Conservation (phyloP, 495 filamentous ascomycete genomes). For the Aspergillus biplanus region DNA sequence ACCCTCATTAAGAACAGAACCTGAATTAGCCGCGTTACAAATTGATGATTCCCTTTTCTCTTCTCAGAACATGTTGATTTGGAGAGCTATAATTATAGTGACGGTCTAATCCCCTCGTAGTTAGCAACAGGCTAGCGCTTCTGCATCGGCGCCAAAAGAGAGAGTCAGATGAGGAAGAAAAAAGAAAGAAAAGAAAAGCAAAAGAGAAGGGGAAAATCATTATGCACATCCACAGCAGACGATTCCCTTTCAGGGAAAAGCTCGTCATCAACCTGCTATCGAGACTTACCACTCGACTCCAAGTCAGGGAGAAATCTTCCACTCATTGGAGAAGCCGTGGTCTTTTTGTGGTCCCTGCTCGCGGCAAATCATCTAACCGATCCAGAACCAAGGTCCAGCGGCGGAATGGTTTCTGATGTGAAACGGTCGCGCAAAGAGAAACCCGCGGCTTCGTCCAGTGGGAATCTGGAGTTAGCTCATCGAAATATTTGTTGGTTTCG, state of each 20-base stretch:
- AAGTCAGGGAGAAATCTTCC: background rate
- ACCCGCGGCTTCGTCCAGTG: background rate
- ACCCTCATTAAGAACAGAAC: background rate
- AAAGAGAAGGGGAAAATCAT: too few relatives aligned
- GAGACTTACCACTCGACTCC: background rate
- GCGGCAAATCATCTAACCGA: constrained; percentile 10
- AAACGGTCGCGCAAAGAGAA: constrained; percentile 23
- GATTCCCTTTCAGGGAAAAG: constrained; percentile 20
- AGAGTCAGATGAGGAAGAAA: too few relatives aligned
- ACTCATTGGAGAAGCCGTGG: constrained; percentile 8
- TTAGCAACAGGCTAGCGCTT: too few relatives aligned
- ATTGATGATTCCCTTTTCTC: background rate
- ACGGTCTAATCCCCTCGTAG: too few relatives aligned
- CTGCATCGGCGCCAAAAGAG: too few relatives aligned
- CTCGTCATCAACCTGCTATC: constrained; percentile 1
- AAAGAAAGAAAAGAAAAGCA: too few relatives aligned
- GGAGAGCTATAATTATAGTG: background rate
- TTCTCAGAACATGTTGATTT: constrained; percentile 1
- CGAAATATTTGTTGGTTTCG: too few relatives aligned
- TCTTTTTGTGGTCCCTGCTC: constrained; percentile 25
- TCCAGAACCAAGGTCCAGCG: constrained; percentile 22
- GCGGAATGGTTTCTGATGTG: constrained; percentile 21
- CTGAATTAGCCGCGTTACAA: background rate
- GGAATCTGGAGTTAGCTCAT: background rate
- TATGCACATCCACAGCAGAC: background rate